phyloP scores from a whole-genome alignment of 805 yeast genomes.

The Candida glaebosa region DNA sequence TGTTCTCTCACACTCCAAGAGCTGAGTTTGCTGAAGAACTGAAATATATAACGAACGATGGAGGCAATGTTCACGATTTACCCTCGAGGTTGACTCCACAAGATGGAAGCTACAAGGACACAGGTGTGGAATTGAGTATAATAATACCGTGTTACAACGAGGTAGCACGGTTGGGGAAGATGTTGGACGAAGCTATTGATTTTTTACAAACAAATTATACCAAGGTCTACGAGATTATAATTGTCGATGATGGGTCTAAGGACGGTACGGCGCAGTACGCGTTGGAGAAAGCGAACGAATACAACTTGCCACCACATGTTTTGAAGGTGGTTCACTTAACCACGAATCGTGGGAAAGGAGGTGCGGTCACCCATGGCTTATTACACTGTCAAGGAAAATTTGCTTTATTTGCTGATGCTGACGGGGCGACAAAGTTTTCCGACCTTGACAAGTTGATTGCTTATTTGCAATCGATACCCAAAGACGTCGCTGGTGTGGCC shows the following conservation, averaged over 20 bases:
- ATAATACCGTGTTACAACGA: slow-evolving; percentile 96
- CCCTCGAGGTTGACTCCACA: slow-evolving; percentile 25
- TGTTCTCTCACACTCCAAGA: slow-evolving; percentile 65
- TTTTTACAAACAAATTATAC: slow-evolving; percentile 41
- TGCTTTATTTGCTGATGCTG: slow-evolving; percentile 92
- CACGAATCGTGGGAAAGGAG: slow-evolving; percentile 78
- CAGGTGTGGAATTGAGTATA: slow-evolving; percentile 59
- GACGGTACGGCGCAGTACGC: slow-evolving; percentile 80
- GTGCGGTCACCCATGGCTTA: slow-evolving; percentile 94
- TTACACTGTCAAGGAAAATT: slow-evolving; percentile 68
- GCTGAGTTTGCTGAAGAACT: slow-evolving; percentile 50
- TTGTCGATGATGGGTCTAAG: slow-evolving; percentile 88
- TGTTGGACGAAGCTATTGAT: slow-evolving; percentile 68
- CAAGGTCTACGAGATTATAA: slow-evolving; percentile 63
- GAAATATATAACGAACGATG: slow-evolving; percentile 48
- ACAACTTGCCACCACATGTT: slow-evolving; percentile 50
- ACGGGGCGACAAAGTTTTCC: slow-evolving; percentile 84
- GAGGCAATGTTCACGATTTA: slow-evolving; percentile 24
- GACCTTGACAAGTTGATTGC: slow-evolving; percentile 57
- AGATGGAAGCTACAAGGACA: slow-evolving; percentile 13
- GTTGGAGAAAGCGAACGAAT: slow-evolving; percentile 51
- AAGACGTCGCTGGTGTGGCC: slow-evolving; percentile 52
- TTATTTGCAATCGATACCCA: slow-evolving; percentile 30
- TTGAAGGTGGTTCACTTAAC: slow-evolving; percentile 68
- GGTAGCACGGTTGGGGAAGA: slow-evolving; percentile 60